phyloP scores from a whole-genome alignment of 2,329 filamentous ascomycete genomes.

The Geosmithia flava region DNA sequence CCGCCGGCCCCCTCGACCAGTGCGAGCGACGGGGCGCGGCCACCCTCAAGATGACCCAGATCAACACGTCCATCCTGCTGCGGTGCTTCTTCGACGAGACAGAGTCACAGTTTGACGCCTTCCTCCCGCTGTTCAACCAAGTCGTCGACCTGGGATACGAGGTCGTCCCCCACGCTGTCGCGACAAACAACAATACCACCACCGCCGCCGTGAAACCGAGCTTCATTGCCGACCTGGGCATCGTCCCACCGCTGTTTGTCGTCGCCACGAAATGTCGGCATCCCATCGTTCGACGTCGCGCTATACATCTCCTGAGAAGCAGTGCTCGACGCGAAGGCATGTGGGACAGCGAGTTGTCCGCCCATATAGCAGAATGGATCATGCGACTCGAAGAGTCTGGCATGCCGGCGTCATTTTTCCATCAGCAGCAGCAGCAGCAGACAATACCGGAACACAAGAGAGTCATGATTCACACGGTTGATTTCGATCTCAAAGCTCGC shows the following conservation, averaged over 20 bases:
- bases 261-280: constrained; percentile 56
- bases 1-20: constrained; percentile 15
- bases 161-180: constrained; percentile 40
- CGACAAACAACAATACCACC: constrained; percentile 27
- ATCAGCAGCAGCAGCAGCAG: constrained; percentile 4
- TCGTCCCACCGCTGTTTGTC: constrained; percentile 52
- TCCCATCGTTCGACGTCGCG: constrained; percentile 40
- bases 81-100: constrained; percentile 47
- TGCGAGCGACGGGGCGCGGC: constrained; percentile 48
- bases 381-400: constrained; percentile 40
- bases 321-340: constrained; percentile 53
- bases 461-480: constrained; percentile 41
- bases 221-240: constrained; percentile 52
- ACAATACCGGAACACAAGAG: constrained; percentile 37
- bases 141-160: constrained; percentile 47
- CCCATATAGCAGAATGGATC: constrained; percentile 42
- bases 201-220: constrained; percentile 43
- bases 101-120: constrained; percentile 46
- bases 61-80: constrained; percentile 44
- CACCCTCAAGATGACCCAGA: constrained; percentile 49
- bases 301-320: constrained; percentile 46
- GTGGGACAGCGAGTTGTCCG: constrained; percentile 53
- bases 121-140: constrained; percentile 34
- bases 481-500: constrained; percentile 42
- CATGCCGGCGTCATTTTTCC: too few species aligned